Evolutionary conservation across 345 rosid species (phyloP), one percentile per base, ranked within the genome.

Genomic region (Psidium friedrichsthalianum): DNA sequence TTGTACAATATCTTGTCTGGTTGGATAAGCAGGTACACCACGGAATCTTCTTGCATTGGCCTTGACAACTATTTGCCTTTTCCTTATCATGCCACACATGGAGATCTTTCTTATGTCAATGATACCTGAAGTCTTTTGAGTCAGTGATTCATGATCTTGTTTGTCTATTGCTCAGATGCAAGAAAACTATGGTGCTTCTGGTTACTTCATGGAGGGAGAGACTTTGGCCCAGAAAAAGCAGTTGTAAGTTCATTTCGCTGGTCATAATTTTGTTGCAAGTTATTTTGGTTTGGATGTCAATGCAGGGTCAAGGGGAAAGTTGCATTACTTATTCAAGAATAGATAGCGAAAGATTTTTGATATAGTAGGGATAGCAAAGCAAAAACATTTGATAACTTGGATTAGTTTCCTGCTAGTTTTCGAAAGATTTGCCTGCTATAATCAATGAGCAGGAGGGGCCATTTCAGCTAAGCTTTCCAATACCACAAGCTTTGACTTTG

Each of bases 1-100:
- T 96, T 89, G 99, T 97, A 89, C 98, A 96, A 86, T 97, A 88
- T 93, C 95, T 97, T 87, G 94, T 87, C 82, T 96, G 99, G 99
- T 94, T 96, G 69, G 99, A 96, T 88, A 90, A 91, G 85, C 96
- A 94, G 96, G 99, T 95, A 90, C 51, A 21, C 58, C 86, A 36
- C 29, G 74, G 42, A 69, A 59, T 27, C 74, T 83, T 83, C 61
- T 76, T 74, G 47, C 53, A 55, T 74, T 51, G 47, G 49, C 11
- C 83, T 40, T 54, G 83, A 32, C 47, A 69, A 18, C 42, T 69
- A 69, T 40, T 32, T 32, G 24, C 44, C 78, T 69, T 29, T 58
- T 42, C n/a, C 51, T 74, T 56, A 54, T 69, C 78, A 8, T 69
- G 2, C 24, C 47, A 69, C 13, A 9, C 78, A 18, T 61, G 74